These are phyloP conservation scores for Stipa capillata DNA, from an alignment of 176 grass and related monocot genomes.

Conservation along the genomic window DNA sequence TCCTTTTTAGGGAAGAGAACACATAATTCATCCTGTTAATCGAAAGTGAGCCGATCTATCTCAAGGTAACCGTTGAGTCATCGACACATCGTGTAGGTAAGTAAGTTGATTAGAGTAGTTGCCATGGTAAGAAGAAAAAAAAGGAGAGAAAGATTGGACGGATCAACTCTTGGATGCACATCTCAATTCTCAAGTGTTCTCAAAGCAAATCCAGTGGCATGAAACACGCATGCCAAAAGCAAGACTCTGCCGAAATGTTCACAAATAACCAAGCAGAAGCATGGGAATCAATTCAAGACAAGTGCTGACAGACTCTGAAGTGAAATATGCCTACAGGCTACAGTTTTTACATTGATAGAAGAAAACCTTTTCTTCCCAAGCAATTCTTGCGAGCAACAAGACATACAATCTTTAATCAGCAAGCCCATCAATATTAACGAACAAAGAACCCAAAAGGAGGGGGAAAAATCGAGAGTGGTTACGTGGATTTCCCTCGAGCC, in stretches of 20 bases:
- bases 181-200: not conserved
- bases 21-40: not conserved
- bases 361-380: not conserved
- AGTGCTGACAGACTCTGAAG: not conserved
- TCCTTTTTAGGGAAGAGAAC: not conserved
- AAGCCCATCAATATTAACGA: slow-evolving; percentile 12
- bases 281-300: not conserved
- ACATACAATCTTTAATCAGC: slow-evolving; percentile 15
- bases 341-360: not conserved
- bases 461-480: not conserved
- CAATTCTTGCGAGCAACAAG: not conserved
- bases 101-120: not conserved
- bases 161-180: not conserved
- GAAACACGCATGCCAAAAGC: not conserved
- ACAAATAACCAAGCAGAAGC: not conserved
- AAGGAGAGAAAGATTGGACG: not conserved
- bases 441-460: not conserved
- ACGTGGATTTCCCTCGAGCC: not conserved
- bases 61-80: not conserved
- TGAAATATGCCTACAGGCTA: not conserved
- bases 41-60: not conserved
- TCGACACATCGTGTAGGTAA: not conserved
- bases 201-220: not conserved
- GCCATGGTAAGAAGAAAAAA: not conserved
- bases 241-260: not conserved